Evolutionary conservation across 306 rosid genomes (phyloP).

Genomic region (Clitoria ternatea): DNA sequence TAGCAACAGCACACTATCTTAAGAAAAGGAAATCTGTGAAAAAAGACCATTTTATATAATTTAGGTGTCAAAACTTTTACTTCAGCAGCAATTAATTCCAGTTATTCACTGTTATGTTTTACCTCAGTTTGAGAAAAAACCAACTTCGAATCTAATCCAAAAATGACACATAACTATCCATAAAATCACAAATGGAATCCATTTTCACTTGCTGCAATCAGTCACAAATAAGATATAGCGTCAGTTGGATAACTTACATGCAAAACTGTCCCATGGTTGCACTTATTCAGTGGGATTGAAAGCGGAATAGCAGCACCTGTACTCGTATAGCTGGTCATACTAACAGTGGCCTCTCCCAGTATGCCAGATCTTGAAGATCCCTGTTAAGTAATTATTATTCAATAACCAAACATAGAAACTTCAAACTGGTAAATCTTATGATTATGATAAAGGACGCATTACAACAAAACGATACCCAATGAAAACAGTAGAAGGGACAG

Average conservation of each 20-base stretch:
- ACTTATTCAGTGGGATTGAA: constrained; percentile 48
- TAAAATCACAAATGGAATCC: neutral
- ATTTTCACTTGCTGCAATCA: neutral
- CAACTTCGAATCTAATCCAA: constrained; percentile 3
- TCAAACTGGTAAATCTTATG: constrained; percentile 14
- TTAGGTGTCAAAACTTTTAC: neutral
- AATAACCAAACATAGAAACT: constrained; percentile 13
- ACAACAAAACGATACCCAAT: neutral
- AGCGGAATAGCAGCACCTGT: constrained; percentile 43
- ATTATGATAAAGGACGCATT: constrained; percentile 7
- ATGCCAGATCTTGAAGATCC: constrained; percentile 54
- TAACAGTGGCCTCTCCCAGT: constrained; percentile 55
- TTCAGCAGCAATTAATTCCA: constrained; percentile 7
- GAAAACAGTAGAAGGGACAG: constrained; percentile 3
- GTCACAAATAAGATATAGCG: constrained; percentile 9
- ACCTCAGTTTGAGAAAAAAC: neutral
- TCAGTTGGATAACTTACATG: constrained; percentile 38
- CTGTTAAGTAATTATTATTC: constrained; percentile 23
- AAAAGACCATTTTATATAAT: neutral
- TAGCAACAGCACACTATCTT: neutral
- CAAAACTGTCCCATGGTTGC: constrained; percentile 49
- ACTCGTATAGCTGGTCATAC: constrained; percentile 41
- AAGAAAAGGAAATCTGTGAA: constrained; percentile 16
- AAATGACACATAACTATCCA: constrained; percentile 15
- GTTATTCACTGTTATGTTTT: neutral